Percentiles rank a stretch among this genome's conserved stretches.
phyloP scores from a whole-genome alignment of 768 basidiomycete species.

The Mycena latifolia region DNA sequence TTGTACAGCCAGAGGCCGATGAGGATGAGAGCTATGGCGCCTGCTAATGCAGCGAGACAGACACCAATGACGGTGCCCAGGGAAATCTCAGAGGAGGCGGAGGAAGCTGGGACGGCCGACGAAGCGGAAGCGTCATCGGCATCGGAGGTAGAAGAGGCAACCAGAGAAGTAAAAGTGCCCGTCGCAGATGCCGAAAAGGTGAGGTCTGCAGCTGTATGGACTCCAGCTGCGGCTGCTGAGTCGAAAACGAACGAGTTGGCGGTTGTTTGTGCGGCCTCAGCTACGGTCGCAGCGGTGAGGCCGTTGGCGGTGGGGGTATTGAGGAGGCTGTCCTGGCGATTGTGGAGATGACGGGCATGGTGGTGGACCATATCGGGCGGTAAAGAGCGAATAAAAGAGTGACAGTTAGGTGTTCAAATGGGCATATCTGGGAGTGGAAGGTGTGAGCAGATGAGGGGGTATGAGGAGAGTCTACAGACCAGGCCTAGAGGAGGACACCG shows the following conservation, averaged over 20 bases:
- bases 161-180: constrained; percentile 12
- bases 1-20: constrained; percentile 68
- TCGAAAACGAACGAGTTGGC: constrained; percentile 37
- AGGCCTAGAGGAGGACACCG: background rate
- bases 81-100: constrained; percentile 51
- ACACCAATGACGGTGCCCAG: constrained; percentile 70
- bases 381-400: constrained; percentile 36
- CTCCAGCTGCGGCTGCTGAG: constrained; percentile 33
- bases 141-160: constrained; percentile 29
- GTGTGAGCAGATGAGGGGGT: background rate
- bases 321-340: constrained; percentile 17
- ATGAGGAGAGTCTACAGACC: background rate
- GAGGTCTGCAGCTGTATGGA: constrained; percentile 36
- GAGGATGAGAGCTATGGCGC: constrained; percentile 62
- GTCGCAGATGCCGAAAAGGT: constrained; percentile 30
- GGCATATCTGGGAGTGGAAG: constrained; percentile 17
- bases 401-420: constrained; percentile 22
- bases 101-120: constrained; percentile 23
- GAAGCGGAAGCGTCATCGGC: constrained; percentile 24
- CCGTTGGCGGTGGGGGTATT: constrained; percentile 37
- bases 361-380: constrained; percentile 22
- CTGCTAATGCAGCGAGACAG: constrained; percentile 73
- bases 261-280: background rate
- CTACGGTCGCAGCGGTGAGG: constrained; percentile 27
- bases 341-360: constrained; percentile 15